phyloP scores from a whole-genome alignment of 2,329 filamentous ascomycete genomes.

The Beauveria medogensis region DNA sequence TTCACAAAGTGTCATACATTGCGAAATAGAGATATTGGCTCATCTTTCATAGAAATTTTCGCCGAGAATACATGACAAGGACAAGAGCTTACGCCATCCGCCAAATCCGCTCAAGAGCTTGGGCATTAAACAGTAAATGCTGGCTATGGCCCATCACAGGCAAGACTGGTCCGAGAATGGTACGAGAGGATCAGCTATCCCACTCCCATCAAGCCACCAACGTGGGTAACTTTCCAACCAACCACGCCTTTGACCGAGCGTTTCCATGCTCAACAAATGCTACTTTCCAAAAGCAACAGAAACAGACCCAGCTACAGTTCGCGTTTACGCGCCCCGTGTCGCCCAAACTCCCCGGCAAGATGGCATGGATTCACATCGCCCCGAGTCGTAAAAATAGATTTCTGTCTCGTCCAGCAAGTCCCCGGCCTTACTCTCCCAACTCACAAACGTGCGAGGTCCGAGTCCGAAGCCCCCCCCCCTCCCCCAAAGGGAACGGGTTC shows the following conservation, averaged over 20 bases:
- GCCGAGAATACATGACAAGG: background rate
- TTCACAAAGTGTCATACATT: background rate
- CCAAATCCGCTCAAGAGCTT: no score
- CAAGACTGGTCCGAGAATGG: background rate
- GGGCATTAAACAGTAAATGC: no score
- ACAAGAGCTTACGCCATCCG: no score
- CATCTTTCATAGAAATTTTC: background rate
- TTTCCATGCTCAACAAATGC: no score
- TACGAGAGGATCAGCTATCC: background rate
- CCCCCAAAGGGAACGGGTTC: no score
- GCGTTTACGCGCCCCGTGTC: no score
- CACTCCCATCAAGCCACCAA: background rate
- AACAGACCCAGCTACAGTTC: no score
- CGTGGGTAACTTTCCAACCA: background rate
- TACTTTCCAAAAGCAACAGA: no score
- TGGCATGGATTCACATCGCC: background rate
- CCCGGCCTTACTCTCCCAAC: no score
- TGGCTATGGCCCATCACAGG: no score
- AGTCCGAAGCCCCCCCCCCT: no score
- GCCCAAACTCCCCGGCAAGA: background rate
- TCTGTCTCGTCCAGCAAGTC: background rate
- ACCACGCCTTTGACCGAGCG: background rate
- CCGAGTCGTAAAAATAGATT: background rate
- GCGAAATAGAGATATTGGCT: background rate
- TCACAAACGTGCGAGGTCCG: no score